These are phyloP conservation scores for Colletotrichum sp. DNA, from an alignment of 2,329 filamentous ascomycete genomes.

Conservation along the genomic window DNA sequence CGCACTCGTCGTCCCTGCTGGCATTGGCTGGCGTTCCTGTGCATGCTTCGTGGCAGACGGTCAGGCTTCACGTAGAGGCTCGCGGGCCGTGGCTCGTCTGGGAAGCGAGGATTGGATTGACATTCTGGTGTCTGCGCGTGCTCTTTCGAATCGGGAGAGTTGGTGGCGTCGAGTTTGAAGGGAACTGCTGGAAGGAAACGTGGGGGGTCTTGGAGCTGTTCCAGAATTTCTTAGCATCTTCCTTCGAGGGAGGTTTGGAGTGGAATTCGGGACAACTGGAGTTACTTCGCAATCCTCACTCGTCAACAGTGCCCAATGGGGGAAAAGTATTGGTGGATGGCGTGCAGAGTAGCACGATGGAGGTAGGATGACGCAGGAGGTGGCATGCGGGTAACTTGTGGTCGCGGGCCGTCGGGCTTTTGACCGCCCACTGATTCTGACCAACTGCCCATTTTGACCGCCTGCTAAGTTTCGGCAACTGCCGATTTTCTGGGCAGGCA, in stretches of 20 bases:
- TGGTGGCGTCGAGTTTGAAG: neutral
- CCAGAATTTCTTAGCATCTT: neutral
- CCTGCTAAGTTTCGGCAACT: too few species aligned
- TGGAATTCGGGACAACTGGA: neutral
- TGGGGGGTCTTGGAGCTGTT: neutral
- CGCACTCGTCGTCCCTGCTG: neutral
- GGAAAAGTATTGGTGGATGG: neutral
- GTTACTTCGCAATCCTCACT: neutral
- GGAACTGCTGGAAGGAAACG: neutral
- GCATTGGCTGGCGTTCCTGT: neutral
- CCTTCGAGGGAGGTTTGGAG: neutral
- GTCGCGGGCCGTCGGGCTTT: neutral
- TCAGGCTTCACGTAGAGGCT: neutral
- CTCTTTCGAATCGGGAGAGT: neutral
- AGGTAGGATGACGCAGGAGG: neutral
- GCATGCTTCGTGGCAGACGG: neutral
- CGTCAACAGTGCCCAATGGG: neutral
- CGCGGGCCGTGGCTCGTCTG: neutral
- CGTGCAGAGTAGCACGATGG: neutral
- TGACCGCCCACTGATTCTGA: neutral
- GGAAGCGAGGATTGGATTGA: neutral
- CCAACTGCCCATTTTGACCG: neutral
- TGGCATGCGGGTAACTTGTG: neutral
- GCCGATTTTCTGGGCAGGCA: neutral
- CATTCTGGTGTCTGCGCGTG: neutral